Base-by-base conservation (phyloP, 306 rosid genomes). In the Castanea crenata region DNA sequence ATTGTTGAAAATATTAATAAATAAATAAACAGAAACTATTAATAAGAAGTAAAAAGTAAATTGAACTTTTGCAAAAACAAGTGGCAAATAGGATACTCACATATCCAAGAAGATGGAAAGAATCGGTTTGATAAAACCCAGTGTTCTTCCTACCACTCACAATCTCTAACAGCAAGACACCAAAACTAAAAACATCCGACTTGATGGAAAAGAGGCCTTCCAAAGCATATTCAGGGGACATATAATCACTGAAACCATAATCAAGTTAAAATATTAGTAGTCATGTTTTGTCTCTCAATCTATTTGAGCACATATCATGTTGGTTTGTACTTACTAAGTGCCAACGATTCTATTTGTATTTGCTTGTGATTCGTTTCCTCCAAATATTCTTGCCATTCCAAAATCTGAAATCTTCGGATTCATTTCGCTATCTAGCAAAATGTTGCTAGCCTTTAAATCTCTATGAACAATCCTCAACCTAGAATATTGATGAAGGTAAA, bases 71-170 rank as follows among this genome's bases (percentile, higher is more conserved):
- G 9, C 44, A 4, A 7, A 57, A 11, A n/a, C 1, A 21, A 21
- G 18, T 4, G 35, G 69, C 31, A 54, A 51, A 31, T 9, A 20
- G 23, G 59, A 61, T 29, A 73, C 86, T 76, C 35, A 80, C 89
- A 74, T 73, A 55, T 79, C 84, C 86, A 32, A 82, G 84, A 79
- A 82, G 89, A 79, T 74, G 71, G 64, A 76, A 29, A 15, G 78
- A 83, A 21, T 51, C 29, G n/a, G 80, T 77, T 8, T 82, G 69
- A 46, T 76, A 86, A 38, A 80, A 77, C 4, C 84, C 78, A 14
- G 80, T 83, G 21, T 86, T 86, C 78, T 83, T 86, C n/a, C 74
- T 80, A 5, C 89, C 89, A 38, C 74, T 80, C 32, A 80, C 34
- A 56, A 84, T 80, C 49, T 84, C 82, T 71, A 84, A 58, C 5